Evolutionary conservation across 1,284 basidiomycete genomes (phyloP).

Genomic region (Uromyces viciae-fabae): DNA sequence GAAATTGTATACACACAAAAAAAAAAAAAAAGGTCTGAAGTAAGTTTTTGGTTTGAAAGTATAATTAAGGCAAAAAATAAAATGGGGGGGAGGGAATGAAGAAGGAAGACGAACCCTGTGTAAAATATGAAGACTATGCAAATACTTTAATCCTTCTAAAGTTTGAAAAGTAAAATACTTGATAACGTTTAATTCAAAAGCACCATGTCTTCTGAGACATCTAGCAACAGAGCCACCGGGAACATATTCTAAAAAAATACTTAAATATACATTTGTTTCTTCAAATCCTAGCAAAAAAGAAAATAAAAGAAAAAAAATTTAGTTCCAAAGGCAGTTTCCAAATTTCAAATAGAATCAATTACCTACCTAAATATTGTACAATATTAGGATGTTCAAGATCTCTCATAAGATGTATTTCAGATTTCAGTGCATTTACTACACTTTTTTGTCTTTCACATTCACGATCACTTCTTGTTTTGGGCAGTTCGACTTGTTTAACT

Average conservation of each 20-base stretch:
- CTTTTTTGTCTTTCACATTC: slow-evolving; percentile 77
- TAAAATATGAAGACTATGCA: slow-evolving; percentile 84
- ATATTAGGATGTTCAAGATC: slow-evolving; percentile 96
- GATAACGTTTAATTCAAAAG: slow-evolving; percentile 85
- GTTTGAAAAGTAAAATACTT: slow-evolving; percentile 92
- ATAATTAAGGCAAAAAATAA: neutral
- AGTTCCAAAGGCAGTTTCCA: too few species aligned
- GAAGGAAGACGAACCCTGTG: slow-evolving; percentile 67
- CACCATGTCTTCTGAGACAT: slow-evolving; percentile 84
- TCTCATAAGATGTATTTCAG: slow-evolving; percentile 91
- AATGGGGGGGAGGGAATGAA: neutral
- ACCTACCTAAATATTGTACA: slow-evolving; percentile 84
- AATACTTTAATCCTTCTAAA: slow-evolving; percentile 82
- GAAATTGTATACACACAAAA: slow-evolving; percentile 2
- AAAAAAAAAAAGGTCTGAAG: too few species aligned
- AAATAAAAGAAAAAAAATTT: neutral
- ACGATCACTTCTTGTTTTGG: slow-evolving; percentile 81
- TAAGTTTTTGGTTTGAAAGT: too few species aligned
- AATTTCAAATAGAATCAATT: slow-evolving; percentile 38
- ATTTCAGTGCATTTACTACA: slow-evolving; percentile 84
- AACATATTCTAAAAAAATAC: slow-evolving; percentile 98
- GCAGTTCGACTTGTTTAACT: slow-evolving; percentile 97
- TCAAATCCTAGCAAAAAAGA: slow-evolving; percentile 63
- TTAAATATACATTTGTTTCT: slow-evolving; percentile 80
- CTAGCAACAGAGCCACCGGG: slow-evolving; percentile 94